These are phyloP conservation scores for Micromonas commoda DNA, from an alignment of 139 green algal species.

Conservation along the genomic window DNA sequence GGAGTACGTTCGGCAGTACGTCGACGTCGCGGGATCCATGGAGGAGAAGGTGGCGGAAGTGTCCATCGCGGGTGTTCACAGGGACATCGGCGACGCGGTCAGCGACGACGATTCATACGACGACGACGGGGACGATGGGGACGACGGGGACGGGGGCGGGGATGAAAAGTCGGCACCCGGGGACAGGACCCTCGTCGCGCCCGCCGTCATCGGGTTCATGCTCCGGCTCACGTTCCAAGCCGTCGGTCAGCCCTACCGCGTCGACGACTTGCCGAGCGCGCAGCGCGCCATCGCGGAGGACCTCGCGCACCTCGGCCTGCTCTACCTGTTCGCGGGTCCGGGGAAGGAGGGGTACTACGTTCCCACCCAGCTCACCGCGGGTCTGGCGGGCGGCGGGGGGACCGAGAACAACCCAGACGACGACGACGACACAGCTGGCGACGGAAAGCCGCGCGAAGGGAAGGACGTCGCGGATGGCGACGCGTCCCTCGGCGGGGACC, in stretches of 20 bases:
- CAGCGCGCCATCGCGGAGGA: not conserved
- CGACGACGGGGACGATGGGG: not conserved
- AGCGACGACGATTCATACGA: not conserved
- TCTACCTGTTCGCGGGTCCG: conserved; percentile 4
- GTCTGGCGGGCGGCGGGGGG: conserved; percentile 8
- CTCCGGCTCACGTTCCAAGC: conserved; percentile 13
- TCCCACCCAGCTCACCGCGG: not conserved
- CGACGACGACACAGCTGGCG: conserved; percentile 8
- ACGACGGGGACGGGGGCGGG: no score
- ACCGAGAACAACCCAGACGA: not conserved
- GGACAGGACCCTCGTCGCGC: no score
- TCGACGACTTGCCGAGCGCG: not conserved
- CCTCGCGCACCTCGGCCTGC: conserved; percentile 11
- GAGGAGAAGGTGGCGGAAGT: not conserved
- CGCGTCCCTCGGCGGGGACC: not conserved
- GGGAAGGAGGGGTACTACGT: conserved; percentile 16
- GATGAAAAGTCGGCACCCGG: no score
- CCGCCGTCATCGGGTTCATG: conserved; percentile 8
- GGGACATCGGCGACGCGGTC: not conserved
- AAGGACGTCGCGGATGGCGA: not conserved
- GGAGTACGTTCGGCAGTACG: not conserved
- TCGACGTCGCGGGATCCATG: not conserved
- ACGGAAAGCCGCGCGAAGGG: not conserved
- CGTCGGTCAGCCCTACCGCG: not conserved
- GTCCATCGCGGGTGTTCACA: not conserved